phyloP scores from a whole-genome alignment of 2,329 filamentous ascomycete species.

The Pseudopithomyces maydicus region DNA sequence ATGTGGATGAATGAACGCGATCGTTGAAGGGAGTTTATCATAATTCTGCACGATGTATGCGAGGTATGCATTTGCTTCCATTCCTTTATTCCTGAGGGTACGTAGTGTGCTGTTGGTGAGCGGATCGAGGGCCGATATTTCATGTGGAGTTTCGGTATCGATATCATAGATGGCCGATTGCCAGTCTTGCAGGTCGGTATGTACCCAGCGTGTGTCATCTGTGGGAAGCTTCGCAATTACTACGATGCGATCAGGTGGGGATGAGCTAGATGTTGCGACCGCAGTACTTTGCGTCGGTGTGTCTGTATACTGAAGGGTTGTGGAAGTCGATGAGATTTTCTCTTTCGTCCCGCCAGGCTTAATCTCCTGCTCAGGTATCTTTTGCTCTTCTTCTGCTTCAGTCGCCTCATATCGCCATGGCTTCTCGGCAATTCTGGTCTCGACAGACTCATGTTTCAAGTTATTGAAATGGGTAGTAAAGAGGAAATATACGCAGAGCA shows the following conservation, averaged over 20 bases:
- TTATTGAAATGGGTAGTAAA: conserved; percentile 17
- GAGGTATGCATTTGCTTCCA: conserved; percentile 30
- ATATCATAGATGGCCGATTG: conserved; percentile 50
- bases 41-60: conserved; percentile 32
- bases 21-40: conserved; percentile 21
- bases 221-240: conserved; percentile 21
- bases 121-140: conserved; percentile 19
- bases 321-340: conserved; percentile 7
- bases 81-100: conserved; percentile 21
- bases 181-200: conserved; percentile 32
- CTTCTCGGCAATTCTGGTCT: conserved; percentile 9
- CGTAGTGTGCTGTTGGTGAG: conserved; percentile 21
- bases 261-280: conserved; percentile 11
- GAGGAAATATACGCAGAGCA: conserved; percentile 19
- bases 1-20: conserved; percentile 26
- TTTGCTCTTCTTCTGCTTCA: conserved; percentile 15
- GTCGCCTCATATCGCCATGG: conserved; percentile 17
- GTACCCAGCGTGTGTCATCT: conserved; percentile 28
- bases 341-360: conserved; percentile 10
- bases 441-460: conserved; percentile 3
- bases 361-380: conserved; percentile 12
- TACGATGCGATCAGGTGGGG: conserved; percentile 21
- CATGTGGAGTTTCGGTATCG: conserved; percentile 20
- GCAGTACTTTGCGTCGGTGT: conserved; percentile 11
- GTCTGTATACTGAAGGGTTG: conserved; percentile 8